Evolutionary conservation across 257 asterid genomes (phyloP).

Genomic region (Gynochthodes officinalis): DNA sequence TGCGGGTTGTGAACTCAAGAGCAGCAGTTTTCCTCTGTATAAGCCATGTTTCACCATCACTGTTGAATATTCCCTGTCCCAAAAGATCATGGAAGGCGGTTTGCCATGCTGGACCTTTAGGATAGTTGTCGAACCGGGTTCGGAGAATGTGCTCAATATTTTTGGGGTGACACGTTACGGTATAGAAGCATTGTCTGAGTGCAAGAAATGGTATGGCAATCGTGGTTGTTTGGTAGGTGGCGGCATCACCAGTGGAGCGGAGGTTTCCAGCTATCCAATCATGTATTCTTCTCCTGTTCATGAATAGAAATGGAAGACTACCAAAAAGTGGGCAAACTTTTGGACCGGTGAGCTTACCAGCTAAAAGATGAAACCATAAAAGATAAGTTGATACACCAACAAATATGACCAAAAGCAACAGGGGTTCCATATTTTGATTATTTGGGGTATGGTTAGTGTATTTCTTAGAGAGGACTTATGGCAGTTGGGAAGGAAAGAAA

Average conservation of each 20-base stretch:
- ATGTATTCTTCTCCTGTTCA: constrained; percentile 59
- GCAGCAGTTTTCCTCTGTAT: constrained; percentile 85
- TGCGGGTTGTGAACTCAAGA: constrained; percentile 80
- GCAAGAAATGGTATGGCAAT: constrained; percentile 68
- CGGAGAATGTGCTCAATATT: constrained; percentile 81
- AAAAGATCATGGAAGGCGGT: constrained; percentile 78
- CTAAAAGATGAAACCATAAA: constrained; percentile 58
- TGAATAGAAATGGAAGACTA: constrained; percentile 61
- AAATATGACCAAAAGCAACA: constrained; percentile 18
- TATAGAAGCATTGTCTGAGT: constrained; percentile 59
- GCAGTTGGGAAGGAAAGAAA: not conserved
- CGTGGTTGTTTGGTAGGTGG: constrained; percentile 76
- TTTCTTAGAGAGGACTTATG: no score
- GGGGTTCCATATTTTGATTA: constrained; percentile 34
- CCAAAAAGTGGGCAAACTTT: constrained; percentile 67
- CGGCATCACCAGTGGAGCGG: constrained; percentile 43
- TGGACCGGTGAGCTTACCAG: constrained; percentile 67
- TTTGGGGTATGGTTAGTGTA: no score
- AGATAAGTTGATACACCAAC: constrained; percentile 49
- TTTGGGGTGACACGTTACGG: constrained; percentile 76
- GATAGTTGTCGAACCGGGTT: constrained; percentile 77
- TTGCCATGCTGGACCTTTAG: constrained; percentile 87
- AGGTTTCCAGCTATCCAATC: constrained; percentile 81
- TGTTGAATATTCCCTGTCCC: constrained; percentile 82
- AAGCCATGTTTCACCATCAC: constrained; percentile 87